Evolutionary conservation across 75 land plant genomes (phyloP).

Genomic region (Gnetum montanum): DNA sequence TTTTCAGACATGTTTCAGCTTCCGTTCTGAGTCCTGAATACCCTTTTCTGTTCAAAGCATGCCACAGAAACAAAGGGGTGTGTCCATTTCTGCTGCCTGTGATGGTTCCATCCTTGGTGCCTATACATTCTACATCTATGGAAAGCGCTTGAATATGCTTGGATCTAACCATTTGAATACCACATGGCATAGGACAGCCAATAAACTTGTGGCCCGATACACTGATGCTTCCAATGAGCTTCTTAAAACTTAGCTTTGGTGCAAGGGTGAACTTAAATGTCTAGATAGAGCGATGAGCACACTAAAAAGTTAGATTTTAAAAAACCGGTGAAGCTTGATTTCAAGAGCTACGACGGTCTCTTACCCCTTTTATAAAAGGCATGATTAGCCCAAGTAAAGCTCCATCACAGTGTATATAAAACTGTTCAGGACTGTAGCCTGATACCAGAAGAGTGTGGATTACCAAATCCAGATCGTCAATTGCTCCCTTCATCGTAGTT

Average conservation of each 20-base stretch:
- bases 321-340: neutral
- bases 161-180: constrained; percentile 83
- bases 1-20: constrained; percentile 85
- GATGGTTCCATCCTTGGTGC: constrained; percentile 94
- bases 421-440: constrained; percentile 24
- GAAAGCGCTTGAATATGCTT: constrained; percentile 85
- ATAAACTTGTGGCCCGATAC: constrained; percentile 41
- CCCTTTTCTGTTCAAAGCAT: constrained; percentile 92
- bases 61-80: constrained; percentile 97
- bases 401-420: constrained; percentile 44
- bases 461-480: constrained; percentile 94
- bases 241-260: constrained; percentile 37
- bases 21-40: constrained; percentile 93
- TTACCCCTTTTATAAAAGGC: constrained; percentile 55
- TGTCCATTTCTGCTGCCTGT: constrained; percentile 99
- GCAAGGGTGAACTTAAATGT: no score
- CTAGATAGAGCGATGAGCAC: neutral
- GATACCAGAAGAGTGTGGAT: constrained; percentile 27
- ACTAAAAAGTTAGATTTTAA: no score
- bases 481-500: constrained; percentile 98
- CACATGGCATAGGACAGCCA: constrained; percentile 87
- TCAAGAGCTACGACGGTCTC: neutral
- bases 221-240: constrained; percentile 44
- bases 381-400: constrained; percentile 38
- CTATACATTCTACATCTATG: constrained; percentile 91